Evolutionary conservation across 1,284 basidiomycete genomes (phyloP).

Genomic region (Paramarasmius palmivorus): DNA sequence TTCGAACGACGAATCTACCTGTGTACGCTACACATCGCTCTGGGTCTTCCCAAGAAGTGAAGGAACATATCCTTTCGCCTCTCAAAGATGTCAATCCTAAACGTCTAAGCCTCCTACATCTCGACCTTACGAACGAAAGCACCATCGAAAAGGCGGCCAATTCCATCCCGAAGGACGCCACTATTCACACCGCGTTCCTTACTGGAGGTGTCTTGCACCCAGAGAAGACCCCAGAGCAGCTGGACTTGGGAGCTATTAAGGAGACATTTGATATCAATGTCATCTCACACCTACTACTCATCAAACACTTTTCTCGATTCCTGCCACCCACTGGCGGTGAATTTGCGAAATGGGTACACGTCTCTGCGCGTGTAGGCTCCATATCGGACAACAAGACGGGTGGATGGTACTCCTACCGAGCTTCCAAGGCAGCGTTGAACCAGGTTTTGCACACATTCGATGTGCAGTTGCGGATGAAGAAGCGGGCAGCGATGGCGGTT

Average conservation of each 20-base stretch:
- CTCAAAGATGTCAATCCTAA: slow-evolving; percentile 42
- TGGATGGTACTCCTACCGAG: slow-evolving; percentile 76
- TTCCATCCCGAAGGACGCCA: slow-evolving; percentile 28
- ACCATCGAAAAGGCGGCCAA: slow-evolving; percentile 51
- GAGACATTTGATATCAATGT: slow-evolving; percentile 58
- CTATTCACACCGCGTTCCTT: slow-evolving; percentile 55
- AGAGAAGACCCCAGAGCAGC: slow-evolving; percentile 56
- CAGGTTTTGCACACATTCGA: slow-evolving; percentile 72
- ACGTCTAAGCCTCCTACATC: slow-evolving; percentile 46
- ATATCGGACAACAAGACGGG: slow-evolving; percentile 63
- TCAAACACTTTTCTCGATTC: slow-evolving; percentile 64
- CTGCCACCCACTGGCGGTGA: slow-evolving; percentile 35
- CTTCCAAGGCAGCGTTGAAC: slow-evolving; percentile 77
- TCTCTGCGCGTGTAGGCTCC: slow-evolving; percentile 64
- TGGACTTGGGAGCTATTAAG: slow-evolving; percentile 44
- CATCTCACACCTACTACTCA: slow-evolving; percentile 60
- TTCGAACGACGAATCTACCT: slow-evolving; percentile 49
- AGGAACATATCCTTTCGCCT: slow-evolving; percentile 41
- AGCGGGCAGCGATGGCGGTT: slow-evolving; percentile 53
- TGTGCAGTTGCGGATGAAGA: slow-evolving; percentile 57
- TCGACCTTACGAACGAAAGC: slow-evolving; percentile 52
- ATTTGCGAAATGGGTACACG: slow-evolving; percentile 56
- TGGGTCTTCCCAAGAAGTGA: slow-evolving; percentile 33
- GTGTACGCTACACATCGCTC: slow-evolving; percentile 58
- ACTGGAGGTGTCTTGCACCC: slow-evolving; percentile 57